Base-by-base conservation (phyloP, 2,329 filamentous ascomycete genomes). In the Aspergillus fumigatiaffinis region DNA sequence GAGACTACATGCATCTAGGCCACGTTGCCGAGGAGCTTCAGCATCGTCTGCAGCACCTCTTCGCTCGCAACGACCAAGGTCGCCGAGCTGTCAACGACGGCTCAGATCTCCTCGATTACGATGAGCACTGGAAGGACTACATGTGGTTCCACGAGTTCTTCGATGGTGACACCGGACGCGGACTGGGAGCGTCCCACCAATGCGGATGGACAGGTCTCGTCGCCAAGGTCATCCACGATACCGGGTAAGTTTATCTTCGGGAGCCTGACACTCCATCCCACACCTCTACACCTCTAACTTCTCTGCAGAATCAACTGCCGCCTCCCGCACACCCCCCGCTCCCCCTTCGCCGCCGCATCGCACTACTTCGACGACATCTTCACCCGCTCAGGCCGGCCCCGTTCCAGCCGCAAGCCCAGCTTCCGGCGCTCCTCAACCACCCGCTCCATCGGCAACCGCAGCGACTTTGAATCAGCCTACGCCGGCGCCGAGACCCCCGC, bases 121-220 rank as follows among this genome's bases (percentile, higher is more conserved):
- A 97, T 70, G 87, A 90, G 25, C 81, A 96, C 74, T 97, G 93
- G 93, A 93, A 89, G 73, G 92, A 95, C 68, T 86, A 92, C 68
- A 80, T 97, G 67, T 97, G 91, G 90, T 97, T 96, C 82, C 89
- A 96, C 71, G 93, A 97, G 73, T 97, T 95, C 81, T 97, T 97
- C 71, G 93, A 97, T 70, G 93, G 92, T 42, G 92, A 97, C 72
- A 87, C 82, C 52, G 93, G 93, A 14, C 88, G 92, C 64, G 93
- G 94, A 17, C 83, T 97, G 1, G 93, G 93, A 56, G 91, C 93
- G 41, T 93, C 88, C 50, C 94, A 97, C 75, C 94, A 97, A 75
- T 96, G 91, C 70, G 93, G 93, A 51, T 97, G 94, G 93, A 97
- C 93, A 41, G 93, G 93, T 25, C 76, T 97, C 64, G 92, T 97